A percentile compares a stretch with the other conserved stretches of the same genome.
Evolutionary conservation across 208 protist genomes (phyloP).

Genomic region (Leishmania tropica): DNA sequence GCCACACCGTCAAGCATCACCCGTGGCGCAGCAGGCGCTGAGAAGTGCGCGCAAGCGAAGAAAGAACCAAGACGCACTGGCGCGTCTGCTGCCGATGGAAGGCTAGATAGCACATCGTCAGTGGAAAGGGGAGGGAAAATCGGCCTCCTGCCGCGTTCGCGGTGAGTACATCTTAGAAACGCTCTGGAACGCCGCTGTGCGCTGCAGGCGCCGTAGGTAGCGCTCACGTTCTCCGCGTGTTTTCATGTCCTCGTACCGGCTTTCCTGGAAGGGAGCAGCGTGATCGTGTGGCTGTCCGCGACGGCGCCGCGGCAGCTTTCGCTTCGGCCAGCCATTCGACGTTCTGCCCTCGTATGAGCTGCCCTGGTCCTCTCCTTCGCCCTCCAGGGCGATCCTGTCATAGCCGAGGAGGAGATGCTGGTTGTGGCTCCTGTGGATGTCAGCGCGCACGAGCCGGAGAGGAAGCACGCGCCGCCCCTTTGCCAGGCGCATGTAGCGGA

Average conservation of each 20-base stretch:
- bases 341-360: background rate
- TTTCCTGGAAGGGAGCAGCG: constrained; percentile 6
- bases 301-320: constrained; percentile 13
- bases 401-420: constrained; percentile 80
- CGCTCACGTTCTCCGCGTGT: constrained; percentile 43
- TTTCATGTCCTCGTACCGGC: constrained; percentile 30
- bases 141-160: constrained; percentile 24
- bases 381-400: constrained; percentile 33
- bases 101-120: background rate
- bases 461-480: constrained; percentile 62
- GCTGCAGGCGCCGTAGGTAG: constrained; percentile 48
- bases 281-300: background rate
- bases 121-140: constrained; percentile 33
- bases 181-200: constrained; percentile 51
- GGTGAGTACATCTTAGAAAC: constrained; percentile 51
- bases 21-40: background rate
- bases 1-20: background rate
- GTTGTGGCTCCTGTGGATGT: constrained; percentile 42
- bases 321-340: constrained; percentile 16
- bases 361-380: background rate
- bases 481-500: constrained; percentile 70
- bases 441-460: constrained; percentile 52
- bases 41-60: background rate
- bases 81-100: background rate
- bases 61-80: background rate